Evolutionary conservation across 352 stramenopile species (phyloP).

Genomic region (Lagenidium giganteum): DNA sequence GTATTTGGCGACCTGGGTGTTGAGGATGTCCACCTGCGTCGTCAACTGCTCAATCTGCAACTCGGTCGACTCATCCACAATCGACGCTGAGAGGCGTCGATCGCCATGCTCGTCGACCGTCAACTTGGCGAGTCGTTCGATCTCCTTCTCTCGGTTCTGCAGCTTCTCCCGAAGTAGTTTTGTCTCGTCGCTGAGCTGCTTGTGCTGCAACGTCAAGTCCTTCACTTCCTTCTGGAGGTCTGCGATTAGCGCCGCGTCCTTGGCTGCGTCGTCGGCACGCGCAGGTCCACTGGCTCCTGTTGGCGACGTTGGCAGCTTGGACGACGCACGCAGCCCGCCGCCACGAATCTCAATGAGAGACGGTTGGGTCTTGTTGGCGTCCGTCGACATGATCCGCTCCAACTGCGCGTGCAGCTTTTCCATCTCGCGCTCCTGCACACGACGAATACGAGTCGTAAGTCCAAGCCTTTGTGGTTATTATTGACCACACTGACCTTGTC

Average conservation of each 20-base stretch:
- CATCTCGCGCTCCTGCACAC: constrained; percentile 55
- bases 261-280: neutral
- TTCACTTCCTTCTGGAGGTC: constrained; percentile 43
- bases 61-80: constrained; percentile 31
- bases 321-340: constrained; percentile 9
- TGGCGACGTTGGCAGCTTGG: neutral
- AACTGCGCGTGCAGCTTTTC: constrained; percentile 61
- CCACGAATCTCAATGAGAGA: constrained; percentile 17
- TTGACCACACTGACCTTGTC: constrained; percentile 41
- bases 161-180: constrained; percentile 49
- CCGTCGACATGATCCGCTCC: constrained; percentile 41
- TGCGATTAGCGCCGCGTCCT: constrained; percentile 26
- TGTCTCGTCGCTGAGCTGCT: constrained; percentile 26
- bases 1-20: constrained; percentile 79
- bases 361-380: constrained; percentile 12
- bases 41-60: constrained; percentile 69
- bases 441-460: neutral
- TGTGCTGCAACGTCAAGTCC: constrained; percentile 41
- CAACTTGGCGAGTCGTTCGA: constrained; percentile 50
- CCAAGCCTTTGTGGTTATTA: neutral
- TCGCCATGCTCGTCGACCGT: constrained; percentile 14
- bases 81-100: neutral
- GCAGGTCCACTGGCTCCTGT: neutral
- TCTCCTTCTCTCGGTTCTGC: constrained; percentile 62
- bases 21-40: constrained; percentile 68